phyloP scores from a whole-genome alignment of 805 yeast genomes.

The Tetrapisispora namnaoensis region DNA sequence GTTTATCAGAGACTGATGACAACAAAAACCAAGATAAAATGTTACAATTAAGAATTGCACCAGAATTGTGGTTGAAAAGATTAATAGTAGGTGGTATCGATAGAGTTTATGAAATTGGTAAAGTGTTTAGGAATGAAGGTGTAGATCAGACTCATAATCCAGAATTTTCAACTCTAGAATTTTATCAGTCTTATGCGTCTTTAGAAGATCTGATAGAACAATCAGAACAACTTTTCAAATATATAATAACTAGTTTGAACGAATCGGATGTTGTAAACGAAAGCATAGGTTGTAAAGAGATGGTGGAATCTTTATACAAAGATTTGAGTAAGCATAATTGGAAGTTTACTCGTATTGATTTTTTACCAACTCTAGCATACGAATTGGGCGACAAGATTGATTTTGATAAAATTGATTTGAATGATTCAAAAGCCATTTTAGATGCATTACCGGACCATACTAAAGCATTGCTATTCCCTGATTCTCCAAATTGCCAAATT shows the following conservation, averaged over 20 bases:
- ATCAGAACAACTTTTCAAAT: conserved; percentile 48
- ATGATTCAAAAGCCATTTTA: conserved; percentile 15
- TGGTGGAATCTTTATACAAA: not conserved
- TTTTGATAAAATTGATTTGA: conserved; percentile 27
- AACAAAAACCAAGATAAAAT: conserved; percentile 12
- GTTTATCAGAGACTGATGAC: conserved; percentile 13
- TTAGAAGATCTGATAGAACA: conserved; percentile 55
- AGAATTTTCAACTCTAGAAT: conserved; percentile 85
- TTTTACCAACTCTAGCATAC: conserved; percentile 21
- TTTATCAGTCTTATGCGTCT: conserved; percentile 63
- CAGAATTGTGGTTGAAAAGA: conserved; percentile 88
- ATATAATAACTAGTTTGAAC: conserved; percentile 26
- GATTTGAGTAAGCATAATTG: conserved; percentile 12
- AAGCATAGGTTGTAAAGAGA: not conserved
- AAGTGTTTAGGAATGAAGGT: conserved; percentile 84
- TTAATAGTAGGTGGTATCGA: conserved; percentile 79
- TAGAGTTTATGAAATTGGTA: conserved; percentile 77
- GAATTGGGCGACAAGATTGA: conserved; percentile 16
- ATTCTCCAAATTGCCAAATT: not conserved
- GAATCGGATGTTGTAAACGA: conserved; percentile 3
- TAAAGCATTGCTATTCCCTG: conserved; percentile 1
- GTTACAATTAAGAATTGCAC: conserved; percentile 76
- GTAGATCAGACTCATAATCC: conserved; percentile 90
- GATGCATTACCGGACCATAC: conserved; percentile 7
- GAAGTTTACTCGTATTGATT: conserved; percentile 26